phyloP scores from a whole-genome alignment of 108 stramenopile species.

The Skeletonema potamos region DNA sequence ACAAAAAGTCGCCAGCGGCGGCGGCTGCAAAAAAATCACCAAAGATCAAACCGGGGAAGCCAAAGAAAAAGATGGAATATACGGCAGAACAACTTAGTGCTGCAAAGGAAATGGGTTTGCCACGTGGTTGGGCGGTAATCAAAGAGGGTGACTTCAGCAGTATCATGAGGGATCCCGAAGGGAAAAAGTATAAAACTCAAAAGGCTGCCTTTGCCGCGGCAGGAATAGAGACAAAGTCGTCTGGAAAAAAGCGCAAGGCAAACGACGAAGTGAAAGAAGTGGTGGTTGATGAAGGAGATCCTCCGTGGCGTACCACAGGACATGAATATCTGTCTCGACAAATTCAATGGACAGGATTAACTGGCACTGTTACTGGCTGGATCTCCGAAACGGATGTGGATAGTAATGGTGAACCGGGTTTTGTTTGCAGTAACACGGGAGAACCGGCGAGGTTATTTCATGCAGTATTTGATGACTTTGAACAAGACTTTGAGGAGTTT shows the following conservation, averaged over 20 bases:
- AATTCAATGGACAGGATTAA: conserved; percentile 38
- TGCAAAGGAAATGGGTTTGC: conserved; percentile 48
- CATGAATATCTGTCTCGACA: conserved; percentile 61
- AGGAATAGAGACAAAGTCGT: not conserved
- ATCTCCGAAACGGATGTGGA: conserved; percentile 79
- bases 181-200: conserved; percentile 53
- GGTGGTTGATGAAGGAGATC: conserved; percentile 65
- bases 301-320: conserved; percentile 73
- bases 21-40: conserved; percentile 3
- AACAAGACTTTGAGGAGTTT: conserved; percentile 80
- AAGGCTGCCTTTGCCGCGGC: conserved; percentile 54
- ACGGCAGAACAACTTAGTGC: conserved; percentile 41
- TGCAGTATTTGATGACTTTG: conserved; percentile 73
- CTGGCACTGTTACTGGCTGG: conserved; percentile 71
- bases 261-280: conserved; percentile 12
- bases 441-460: conserved; percentile 75
- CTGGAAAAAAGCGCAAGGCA: conserved; percentile 5
- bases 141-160: conserved; percentile 37
- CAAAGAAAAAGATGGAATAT: conserved; percentile 10
- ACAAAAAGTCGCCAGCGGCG: conserved; percentile 2
- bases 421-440: conserved; percentile 61
- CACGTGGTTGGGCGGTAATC: conserved; percentile 55
- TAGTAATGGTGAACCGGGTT: conserved; percentile 82
- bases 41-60: conserved; percentile 24
- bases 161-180: conserved; percentile 52